These are phyloP conservation scores for Phytophthora cajani DNA, from an alignment of 352 stramenopile species.

Conservation along the genomic window DNA sequence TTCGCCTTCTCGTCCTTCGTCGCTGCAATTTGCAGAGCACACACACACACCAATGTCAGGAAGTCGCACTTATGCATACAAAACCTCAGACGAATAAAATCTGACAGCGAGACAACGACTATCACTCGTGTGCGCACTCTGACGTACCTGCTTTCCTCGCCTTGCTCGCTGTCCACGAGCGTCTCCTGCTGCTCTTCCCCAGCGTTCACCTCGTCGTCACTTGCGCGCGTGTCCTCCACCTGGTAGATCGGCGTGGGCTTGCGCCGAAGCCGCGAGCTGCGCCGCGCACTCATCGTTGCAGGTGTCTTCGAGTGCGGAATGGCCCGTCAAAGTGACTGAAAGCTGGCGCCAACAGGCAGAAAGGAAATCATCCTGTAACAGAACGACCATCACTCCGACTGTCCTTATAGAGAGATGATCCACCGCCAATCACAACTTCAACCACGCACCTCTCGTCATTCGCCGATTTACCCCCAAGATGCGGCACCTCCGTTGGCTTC, in stretches of 20 bases:
- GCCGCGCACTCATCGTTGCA: constrained; percentile 48
- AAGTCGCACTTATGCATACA: constrained; percentile 23
- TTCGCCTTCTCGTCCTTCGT: constrained; percentile 33
- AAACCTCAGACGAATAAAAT: constrained; percentile 14
- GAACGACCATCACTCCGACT: not conserved
- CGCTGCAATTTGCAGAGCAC: constrained; percentile 13
- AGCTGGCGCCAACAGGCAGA: constrained; percentile 8
- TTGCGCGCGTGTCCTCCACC: constrained; percentile 57
- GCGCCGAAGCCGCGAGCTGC: constrained; percentile 67
- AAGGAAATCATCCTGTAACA: constrained; percentile 29
- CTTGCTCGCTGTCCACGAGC: constrained; percentile 21
- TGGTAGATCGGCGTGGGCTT: constrained; percentile 78
- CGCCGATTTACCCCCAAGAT: constrained; percentile 22
- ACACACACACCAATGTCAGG: not conserved
- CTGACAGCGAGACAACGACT: constrained; percentile 12
- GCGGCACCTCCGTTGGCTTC: constrained; percentile 9
- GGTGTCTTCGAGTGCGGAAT: constrained; percentile 21
- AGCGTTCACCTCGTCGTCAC: constrained; percentile 25
- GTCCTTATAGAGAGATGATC: constrained; percentile 25
- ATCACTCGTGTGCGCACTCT: constrained; percentile 32
- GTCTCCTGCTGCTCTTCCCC: constrained; percentile 26
- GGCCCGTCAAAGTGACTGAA: constrained; percentile 6
- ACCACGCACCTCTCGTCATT: constrained; percentile 23
- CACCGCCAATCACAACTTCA: constrained; percentile 22
- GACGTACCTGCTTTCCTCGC: constrained; percentile 38